Evolutionary conservation across 2,329 filamentous ascomycete genomes (phyloP).

Genomic region (Clonostachys solani): DNA sequence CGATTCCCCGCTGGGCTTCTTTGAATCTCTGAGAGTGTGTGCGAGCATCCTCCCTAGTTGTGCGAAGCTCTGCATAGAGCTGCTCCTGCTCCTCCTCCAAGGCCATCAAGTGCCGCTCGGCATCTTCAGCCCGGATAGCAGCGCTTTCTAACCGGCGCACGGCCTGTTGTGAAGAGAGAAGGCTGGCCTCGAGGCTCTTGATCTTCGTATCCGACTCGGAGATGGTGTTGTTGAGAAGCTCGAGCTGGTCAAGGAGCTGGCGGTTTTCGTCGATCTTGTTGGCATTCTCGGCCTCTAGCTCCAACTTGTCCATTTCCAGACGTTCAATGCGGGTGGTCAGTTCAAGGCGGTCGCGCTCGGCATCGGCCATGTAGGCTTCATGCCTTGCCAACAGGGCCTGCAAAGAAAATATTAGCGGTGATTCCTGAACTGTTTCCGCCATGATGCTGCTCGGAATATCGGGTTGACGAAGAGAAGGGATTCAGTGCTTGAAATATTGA

Average conservation of each 20-base stretch:
- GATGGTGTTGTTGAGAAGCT: conserved; percentile 75
- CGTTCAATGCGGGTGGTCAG: conserved; percentile 70
- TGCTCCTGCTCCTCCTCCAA: conserved; percentile 79
- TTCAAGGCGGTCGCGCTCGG: conserved; percentile 75
- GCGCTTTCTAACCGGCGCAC: conserved; percentile 71
- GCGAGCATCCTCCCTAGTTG: conserved; percentile 70
- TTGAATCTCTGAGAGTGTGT: conserved; percentile 80
- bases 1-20: conserved; percentile 75
- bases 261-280: conserved; percentile 80
- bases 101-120: conserved; percentile 75
- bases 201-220: conserved; percentile 77
- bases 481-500: no score
- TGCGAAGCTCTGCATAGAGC: conserved; percentile 63
- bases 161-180: conserved; percentile 74
- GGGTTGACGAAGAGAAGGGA: neutral
- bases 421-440: conserved; percentile 13
- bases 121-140: conserved; percentile 67
- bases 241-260: conserved; percentile 75
- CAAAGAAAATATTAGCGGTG: conserved; percentile 66
- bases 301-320: conserved; percentile 70
- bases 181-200: conserved; percentile 68
- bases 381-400: conserved; percentile 90
- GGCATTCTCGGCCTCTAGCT: conserved; percentile 73
- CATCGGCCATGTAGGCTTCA: conserved; percentile 91
- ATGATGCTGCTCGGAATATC: neutral